Percentiles rank a stretch among this genome's conserved stretches.
These are phyloP conservation scores for Xylaria sp. DNA, from an alignment of 2,329 filamentous ascomycete species.

Conservation along the genomic window DNA sequence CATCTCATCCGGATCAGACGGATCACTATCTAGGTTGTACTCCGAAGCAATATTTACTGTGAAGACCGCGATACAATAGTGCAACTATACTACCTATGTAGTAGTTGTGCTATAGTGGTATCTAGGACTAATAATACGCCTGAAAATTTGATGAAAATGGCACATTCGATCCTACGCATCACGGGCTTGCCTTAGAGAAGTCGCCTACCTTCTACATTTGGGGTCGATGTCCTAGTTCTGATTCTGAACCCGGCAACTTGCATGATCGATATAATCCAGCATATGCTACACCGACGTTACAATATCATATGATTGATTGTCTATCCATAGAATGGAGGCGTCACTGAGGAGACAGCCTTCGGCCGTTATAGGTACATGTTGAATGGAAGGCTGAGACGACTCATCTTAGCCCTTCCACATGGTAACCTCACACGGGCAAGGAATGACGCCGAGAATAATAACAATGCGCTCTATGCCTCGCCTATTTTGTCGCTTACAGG, in stretches of 20 bases:
- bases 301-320: conserved; percentile 3
- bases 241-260: neutral
- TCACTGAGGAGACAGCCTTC: conserved; percentile 6
- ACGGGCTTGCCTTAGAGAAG: neutral
- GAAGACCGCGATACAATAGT: neutral
- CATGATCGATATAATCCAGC: neutral
- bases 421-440: conserved; percentile 20
- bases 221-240: neutral
- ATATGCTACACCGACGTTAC: conserved; percentile 11
- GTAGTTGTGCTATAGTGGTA: neutral
- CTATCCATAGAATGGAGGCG: neutral
- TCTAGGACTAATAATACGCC: neutral
- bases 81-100: neutral
- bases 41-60: neutral
- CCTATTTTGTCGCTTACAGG: conserved; percentile 1
- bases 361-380: conserved; percentile 15
- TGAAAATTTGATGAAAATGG: neutral
- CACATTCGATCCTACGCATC: neutral
- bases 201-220: conserved; percentile 3
- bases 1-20: conserved; percentile 9
- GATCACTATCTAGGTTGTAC: neutral
- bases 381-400: conserved; percentile 16
- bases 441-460: conserved; percentile 20
- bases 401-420: conserved; percentile 21
- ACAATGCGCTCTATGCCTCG: conserved; percentile 8